Evolutionary conservation across 768 basidiomycete species (phyloP).

Genomic region (Pleurotus tuber-regium): DNA sequence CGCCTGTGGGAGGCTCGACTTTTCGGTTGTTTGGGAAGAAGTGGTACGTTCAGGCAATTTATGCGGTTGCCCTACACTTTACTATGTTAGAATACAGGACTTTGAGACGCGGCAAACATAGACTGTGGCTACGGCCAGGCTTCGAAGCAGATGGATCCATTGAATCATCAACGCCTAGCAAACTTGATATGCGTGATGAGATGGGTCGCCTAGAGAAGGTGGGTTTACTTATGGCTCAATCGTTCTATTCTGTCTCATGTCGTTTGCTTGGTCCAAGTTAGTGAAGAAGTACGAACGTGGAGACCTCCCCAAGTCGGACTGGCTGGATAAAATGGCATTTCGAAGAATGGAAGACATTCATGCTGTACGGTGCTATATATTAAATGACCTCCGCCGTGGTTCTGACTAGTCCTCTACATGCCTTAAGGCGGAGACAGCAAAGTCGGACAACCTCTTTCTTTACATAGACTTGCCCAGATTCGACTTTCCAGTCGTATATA

Average conservation of each 20-base stretch:
- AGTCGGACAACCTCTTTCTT: slow-evolving; percentile 91
- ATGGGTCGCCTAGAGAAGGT: slow-evolving; percentile 96
- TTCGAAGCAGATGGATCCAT: slow-evolving; percentile 83
- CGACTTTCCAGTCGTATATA: slow-evolving; percentile 95
- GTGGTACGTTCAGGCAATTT: slow-evolving; percentile 48
- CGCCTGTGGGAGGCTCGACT: slow-evolving; percentile 89
- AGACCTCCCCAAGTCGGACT: slow-evolving; percentile 91
- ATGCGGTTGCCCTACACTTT: not conserved
- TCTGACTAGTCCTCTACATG: not conserved
- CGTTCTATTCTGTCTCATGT: too few relatives aligned
- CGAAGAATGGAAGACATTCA: slow-evolving; percentile 95
- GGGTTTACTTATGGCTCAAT: slow-evolving; percentile 17
- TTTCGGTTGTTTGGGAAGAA: slow-evolving; percentile 92
- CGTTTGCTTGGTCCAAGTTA: too few relatives aligned
- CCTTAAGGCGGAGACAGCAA: slow-evolving; percentile 78
- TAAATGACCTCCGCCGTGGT: too few relatives aligned
- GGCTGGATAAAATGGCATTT: slow-evolving; percentile 93
- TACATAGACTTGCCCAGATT: slow-evolving; percentile 96
- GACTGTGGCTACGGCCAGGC: slow-evolving; percentile 80
- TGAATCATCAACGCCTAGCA: slow-evolving; percentile 86
- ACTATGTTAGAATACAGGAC: slow-evolving; percentile 53
- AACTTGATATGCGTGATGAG: slow-evolving; percentile 77
- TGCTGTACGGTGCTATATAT: slow-evolving; percentile 49
- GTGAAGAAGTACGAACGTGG: slow-evolving; percentile 97
- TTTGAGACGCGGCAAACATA: slow-evolving; percentile 86